Conservation (phyloP, 2,329 filamentous ascomycete genomes). For the Penicillium psychrosexuale region DNA sequence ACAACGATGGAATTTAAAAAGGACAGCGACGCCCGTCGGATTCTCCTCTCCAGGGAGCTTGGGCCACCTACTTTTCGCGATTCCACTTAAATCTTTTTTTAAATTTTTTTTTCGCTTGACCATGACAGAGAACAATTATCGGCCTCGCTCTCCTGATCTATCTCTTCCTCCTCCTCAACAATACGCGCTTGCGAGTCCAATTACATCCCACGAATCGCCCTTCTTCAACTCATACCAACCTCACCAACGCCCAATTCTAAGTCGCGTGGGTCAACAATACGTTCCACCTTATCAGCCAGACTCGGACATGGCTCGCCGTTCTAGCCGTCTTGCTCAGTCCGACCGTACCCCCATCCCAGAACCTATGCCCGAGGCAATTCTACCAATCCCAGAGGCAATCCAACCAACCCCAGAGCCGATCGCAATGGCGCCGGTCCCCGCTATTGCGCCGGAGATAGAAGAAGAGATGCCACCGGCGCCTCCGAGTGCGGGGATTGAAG, state of each 20-base stretch:
- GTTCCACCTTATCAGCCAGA: conserved; percentile 30
- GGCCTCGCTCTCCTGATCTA: conserved; percentile 51
- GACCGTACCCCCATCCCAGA: conserved; percentile 30
- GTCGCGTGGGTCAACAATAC: conserved; percentile 37
- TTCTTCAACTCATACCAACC: conserved; percentile 14
- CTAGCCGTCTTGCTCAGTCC: conserved; percentile 35
- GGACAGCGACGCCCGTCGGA: conserved; percentile 26
- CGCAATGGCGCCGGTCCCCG: conserved; percentile 23
- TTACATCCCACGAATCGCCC: conserved; percentile 18
- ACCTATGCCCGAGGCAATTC: conserved; percentile 7
- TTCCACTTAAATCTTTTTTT: conserved; percentile 4
- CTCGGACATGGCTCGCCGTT: conserved; percentile 45
- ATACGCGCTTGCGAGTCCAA: neutral
- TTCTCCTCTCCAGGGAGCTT: conserved; percentile 15
- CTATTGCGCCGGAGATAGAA: conserved; percentile 1
- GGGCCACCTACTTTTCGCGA: conserved; percentile 14
- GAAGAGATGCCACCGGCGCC: conserved; percentile 15
- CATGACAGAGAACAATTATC: conserved; percentile 49
- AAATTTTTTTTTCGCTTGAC: conserved; percentile 18
- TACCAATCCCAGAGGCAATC: neutral
- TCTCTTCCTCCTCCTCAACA: conserved; percentile 45
- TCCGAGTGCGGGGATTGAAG: conserved; percentile 60
- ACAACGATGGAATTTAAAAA: conserved; percentile 34
- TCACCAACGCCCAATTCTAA: neutral
- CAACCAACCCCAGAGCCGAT: conserved; percentile 10